Evolutionary conservation across 805 yeast species (phyloP), one percentile per base, ranked within the genome.

Genomic region (Metschnikowia hibisci): DNA sequence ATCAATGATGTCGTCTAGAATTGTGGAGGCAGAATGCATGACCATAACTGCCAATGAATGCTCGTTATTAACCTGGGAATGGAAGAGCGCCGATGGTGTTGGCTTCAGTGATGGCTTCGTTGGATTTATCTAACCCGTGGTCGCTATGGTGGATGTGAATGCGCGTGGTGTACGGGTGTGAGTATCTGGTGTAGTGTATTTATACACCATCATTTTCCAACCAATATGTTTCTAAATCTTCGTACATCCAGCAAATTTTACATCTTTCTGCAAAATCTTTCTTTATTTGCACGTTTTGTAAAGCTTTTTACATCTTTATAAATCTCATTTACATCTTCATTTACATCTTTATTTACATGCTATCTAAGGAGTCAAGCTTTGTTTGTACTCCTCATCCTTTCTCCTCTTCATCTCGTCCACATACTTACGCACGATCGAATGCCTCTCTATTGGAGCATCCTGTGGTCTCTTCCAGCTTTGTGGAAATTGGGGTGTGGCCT

Each of bases 381-480:
- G 41, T 32, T 68, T 44, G 50, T 60, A 69, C 31, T 59, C 56
- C 15, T 55, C 47, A 50, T 70, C 75, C 51, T 65, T 64, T 40
- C 52, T 46, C 28, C 50, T 48, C 48, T 59, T 66, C 20, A 64
- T 66, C 6, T 55, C 48, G 15, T 66, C 66, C 29, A 69, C 69
- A 40, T 66, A 56, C 36, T 45, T 58, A 25, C 56, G 52, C 31
- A 66, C 60, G 15, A 73, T 62, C 41, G 62, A 53, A 46, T 71
- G 63, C 44, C 54, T 65, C 52, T 66, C 58, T 44, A 69, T 69
- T 23, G 88, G 86, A 0, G 88, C 85, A 57, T 83, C 84, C 56
- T 86, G 76, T 68, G 74, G 74, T 49, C 71, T 61, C 44, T 64
- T 64, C 98, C 98, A 91, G 39, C 71, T 78, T 50, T 80, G 80